Evolutionary conservation across 2,329 filamentous ascomycete species (phyloP).

Genomic region (Cladosporium sp.): DNA sequence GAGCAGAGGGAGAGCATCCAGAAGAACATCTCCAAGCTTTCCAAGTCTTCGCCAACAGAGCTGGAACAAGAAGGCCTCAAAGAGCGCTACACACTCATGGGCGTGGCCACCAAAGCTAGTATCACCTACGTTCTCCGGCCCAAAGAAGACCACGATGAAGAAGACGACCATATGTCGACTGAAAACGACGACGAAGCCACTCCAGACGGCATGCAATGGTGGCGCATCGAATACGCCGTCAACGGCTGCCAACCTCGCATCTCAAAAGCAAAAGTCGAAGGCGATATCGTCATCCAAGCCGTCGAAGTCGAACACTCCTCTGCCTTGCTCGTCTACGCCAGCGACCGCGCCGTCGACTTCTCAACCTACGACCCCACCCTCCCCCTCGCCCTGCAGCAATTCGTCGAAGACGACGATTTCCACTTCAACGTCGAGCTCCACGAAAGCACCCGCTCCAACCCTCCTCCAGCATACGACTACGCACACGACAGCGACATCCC

Average conservation of each 20-base stretch:
- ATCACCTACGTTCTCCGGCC: conserved; percentile 57
- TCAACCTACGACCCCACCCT: conserved; percentile 24
- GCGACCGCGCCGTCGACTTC: conserved; percentile 39
- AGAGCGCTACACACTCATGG: conserved; percentile 57
- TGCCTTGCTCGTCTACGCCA: conserved; percentile 62
- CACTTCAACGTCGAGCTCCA: conserved; percentile 27
- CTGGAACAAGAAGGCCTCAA: conserved; percentile 35
- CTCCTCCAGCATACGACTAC: conserved; percentile 17
- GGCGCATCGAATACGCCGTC: conserved; percentile 55
- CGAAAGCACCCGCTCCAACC: conserved; percentile 7
- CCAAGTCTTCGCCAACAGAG: conserved; percentile 26
- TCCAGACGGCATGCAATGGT: conserved; percentile 52
- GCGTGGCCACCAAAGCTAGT: conserved; percentile 59
- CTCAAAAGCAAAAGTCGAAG: conserved; percentile 35
- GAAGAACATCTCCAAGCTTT: conserved; percentile 33
- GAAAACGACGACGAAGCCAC: conserved; percentile 37
- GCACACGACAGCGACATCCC: conserved; percentile 8
- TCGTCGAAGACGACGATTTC: conserved; percentile 31
- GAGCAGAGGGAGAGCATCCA: conserved; percentile 34
- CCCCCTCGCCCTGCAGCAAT: conserved; percentile 27
- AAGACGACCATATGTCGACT: conserved; percentile 22
- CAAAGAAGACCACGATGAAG: conserved; percentile 24
- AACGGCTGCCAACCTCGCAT: conserved; percentile 41
- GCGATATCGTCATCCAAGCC: conserved; percentile 54
- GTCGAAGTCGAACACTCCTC: conserved; percentile 54